Conservation (phyloP, 495 filamentous ascomycete species). For the Penicillium herquei region DNA sequence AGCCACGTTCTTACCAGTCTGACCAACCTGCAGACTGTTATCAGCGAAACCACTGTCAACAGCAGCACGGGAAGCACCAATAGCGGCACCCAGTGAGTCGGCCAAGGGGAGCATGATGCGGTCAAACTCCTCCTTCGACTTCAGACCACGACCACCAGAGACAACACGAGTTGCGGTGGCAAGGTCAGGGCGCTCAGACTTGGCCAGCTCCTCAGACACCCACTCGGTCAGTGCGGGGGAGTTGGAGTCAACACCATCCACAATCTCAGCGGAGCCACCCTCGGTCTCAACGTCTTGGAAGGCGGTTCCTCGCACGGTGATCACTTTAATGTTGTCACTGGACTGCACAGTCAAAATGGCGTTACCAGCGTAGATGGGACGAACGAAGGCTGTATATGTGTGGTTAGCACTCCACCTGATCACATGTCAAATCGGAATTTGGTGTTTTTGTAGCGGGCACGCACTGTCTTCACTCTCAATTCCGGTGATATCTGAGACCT, state of each 20-base stretch:
- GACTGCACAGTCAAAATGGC: constrained; percentile 97
- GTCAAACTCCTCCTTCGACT: constrained; percentile 97
- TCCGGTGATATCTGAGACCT: constrained; percentile 84
- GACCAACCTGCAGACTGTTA: constrained; percentile 96
- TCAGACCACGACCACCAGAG: constrained; percentile 89
- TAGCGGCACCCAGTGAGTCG: constrained; percentile 86
- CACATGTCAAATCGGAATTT: constrained; percentile 19
- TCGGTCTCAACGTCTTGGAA: constrained; percentile 59
- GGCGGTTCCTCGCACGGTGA: constrained; percentile 90
- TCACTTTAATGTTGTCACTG: constrained; percentile 76
- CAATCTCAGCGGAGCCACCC: constrained; percentile 48
- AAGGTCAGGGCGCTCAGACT: constrained; percentile 93
- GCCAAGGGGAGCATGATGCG: constrained; percentile 85
- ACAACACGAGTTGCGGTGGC: constrained; percentile 85
- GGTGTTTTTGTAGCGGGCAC: constrained; percentile 17
- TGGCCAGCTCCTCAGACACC: constrained; percentile 90
- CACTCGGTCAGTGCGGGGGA: constrained; percentile 71
- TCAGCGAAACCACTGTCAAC: constrained; percentile 99
- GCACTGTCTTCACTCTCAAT: constrained; percentile 85
- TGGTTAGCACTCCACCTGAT: constrained; percentile 16
- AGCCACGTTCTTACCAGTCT: constrained; percentile 97
- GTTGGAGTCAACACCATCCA: constrained; percentile 56
- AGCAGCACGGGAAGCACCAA: constrained; percentile 90
- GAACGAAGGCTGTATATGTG: constrained; percentile 67
- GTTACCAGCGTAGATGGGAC: constrained; percentile 97